Evolutionary conservation across 768 basidiomycete species (phyloP).

Genomic region (Podaxis rugospora): DNA sequence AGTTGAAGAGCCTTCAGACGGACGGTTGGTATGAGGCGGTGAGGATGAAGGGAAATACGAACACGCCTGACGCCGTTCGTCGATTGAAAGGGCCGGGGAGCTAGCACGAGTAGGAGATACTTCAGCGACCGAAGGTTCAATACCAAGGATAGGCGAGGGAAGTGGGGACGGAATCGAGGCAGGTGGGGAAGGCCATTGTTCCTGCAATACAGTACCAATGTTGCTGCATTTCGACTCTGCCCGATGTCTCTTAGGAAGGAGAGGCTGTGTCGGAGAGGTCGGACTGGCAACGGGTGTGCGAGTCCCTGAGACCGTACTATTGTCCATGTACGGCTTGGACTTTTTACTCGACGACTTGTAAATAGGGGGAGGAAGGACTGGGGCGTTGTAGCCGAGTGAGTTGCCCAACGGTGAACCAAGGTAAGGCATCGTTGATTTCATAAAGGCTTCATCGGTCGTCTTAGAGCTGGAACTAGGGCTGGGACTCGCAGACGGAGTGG

Average conservation of each 20-base stretch:
- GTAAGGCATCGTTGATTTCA: slow-evolving; percentile 39
- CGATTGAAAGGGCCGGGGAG: slow-evolving; percentile 20
- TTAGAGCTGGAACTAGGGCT: slow-evolving; percentile 25
- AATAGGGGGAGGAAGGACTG: slow-evolving; percentile 21
- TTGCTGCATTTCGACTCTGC: slow-evolving; percentile 13
- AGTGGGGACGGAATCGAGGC: slow-evolving; percentile 18
- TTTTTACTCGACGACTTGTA: not conserved
- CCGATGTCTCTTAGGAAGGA: not conserved
- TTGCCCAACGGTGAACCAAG: slow-evolving; percentile 41
- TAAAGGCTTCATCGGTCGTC: slow-evolving; percentile 35
- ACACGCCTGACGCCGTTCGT: slow-evolving; percentile 14
- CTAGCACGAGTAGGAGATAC: slow-evolving; percentile 11
- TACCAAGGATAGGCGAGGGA: not conserved
- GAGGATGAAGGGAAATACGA: slow-evolving; percentile 19
- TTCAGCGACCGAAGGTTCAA: not conserved
- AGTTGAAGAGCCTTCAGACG: slow-evolving; percentile 28
- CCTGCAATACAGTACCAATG: slow-evolving; percentile 34
- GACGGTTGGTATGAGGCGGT: slow-evolving; percentile 18
- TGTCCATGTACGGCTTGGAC: not conserved
- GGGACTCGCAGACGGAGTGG: slow-evolving; percentile 16
- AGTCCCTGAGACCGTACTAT: not conserved
- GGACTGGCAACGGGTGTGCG: not conserved
- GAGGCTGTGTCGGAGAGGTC: not conserved
- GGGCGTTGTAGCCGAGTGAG: slow-evolving; percentile 32
- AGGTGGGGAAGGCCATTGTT: slow-evolving; percentile 35